Conservation (phyloP, 2,329 filamentous ascomycete genomes). For the Chrysoporthe austroafricana region DNA sequence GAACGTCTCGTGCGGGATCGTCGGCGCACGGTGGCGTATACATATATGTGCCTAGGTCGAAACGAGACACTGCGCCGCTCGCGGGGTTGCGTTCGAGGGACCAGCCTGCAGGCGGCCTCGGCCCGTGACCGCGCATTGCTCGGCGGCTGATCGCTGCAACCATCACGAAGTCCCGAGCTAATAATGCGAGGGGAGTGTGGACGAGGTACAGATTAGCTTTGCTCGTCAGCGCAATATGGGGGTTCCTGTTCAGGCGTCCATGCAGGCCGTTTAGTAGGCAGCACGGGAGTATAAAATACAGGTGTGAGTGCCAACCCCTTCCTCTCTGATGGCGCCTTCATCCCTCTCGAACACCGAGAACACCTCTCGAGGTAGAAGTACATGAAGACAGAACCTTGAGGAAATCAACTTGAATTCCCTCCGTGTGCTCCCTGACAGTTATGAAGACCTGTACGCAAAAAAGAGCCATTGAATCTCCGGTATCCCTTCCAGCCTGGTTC, state of each 20-base stretch:
- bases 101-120: constrained; percentile 7
- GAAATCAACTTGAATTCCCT: background rate
- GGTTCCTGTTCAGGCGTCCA: too few species aligned
- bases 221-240: background rate
- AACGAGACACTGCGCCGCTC: background rate
- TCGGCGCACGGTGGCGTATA: background rate
- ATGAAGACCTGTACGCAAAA: background rate
- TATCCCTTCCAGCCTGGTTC: background rate
- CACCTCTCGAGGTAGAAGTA: background rate
- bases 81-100: background rate
- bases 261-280: background rate
- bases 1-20: background rate
- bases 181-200: background rate
- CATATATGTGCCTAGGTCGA: background rate
- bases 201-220: too few species aligned
- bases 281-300: background rate
- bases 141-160: background rate
- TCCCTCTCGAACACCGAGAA: background rate
- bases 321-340: background rate
- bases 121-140: constrained; percentile 1
- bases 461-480: background rate
- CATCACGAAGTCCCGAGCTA: background rate
- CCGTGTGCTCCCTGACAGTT: background rate
- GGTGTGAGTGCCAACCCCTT: background rate
- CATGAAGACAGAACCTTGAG: background rate